Base-by-base conservation (phyloP, 768 basidiomycete genomes). In the Rhizopogon vinicolor region DNA sequence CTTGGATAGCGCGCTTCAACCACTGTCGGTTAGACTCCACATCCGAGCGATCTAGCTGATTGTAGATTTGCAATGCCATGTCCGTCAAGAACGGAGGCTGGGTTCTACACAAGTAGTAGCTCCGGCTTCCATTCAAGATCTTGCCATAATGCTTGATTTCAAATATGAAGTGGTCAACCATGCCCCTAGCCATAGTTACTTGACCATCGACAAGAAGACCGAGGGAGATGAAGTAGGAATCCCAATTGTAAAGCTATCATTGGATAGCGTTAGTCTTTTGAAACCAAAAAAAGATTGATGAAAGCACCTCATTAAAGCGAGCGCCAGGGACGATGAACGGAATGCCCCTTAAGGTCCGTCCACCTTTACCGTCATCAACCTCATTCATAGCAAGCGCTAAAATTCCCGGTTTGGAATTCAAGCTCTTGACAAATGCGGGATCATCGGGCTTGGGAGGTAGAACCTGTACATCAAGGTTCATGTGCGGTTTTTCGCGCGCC, bases 81-180 rank as follows among this genome's bases (percentile, higher is more conserved):
- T 99, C 96, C 44, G 96, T 98, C 45, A 98, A 80, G 88, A 99
- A 99, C 2, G 96, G 96, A 31, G 96, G 96, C 68, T 99, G 96
- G 12, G 93, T 90, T 58, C 96, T 89, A 69, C 90, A 91, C 55
- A 99, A 84, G 70, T 99, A 99, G 81, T 86, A 88, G 68, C 90
- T 91, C 63, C 96, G 88, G 71, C 89, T 95, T 58, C 96, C 96
- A 69, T 99, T 99, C 61, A 98, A 75, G 64, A 95, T 94, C 74
- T 96, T 95, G 76, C 91, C 90, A 68, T 97, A 97, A 72, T 97
- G 91, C 75, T 86, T 93, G 78, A 99, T 97, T 78, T 98, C 93
- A 68, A 98, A 99, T 66, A 97, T 90, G 75, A 98, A 99, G 70
- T 99, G 96, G 53, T 98, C 97, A 43, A 98, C 94, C 85, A 98